Evolutionary conservation across 83 land plant genomes (phyloP).

Genomic region (Thuja plicata): DNA sequence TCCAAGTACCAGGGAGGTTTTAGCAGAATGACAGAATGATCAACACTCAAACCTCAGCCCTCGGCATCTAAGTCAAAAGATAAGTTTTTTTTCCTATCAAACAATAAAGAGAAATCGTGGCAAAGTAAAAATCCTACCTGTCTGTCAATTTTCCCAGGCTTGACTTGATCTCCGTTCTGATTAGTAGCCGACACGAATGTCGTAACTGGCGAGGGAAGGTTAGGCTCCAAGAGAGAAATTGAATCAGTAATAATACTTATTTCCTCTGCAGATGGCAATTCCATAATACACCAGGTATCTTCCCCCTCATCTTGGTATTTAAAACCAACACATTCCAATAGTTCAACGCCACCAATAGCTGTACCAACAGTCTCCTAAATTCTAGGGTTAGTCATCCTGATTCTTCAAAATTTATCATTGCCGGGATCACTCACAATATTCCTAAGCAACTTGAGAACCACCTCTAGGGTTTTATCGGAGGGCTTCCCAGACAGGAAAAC

Average conservation of each 20-base stretch:
- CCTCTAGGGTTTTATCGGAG: constrained; percentile 50
- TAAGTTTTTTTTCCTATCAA: neutral
- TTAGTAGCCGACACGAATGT: neutral
- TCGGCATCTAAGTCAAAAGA: neutral
- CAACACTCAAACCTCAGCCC: neutral
- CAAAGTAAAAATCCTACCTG: constrained; percentile 37
- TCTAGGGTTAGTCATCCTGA: constrained; percentile 78
- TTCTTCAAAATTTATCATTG: constrained; percentile 63
- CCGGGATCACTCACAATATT: constrained; percentile 68
- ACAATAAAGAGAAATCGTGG: neutral
- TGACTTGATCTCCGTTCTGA: constrained; percentile 5
- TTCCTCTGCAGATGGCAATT: constrained; percentile 39
- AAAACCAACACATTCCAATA: constrained; percentile 76
- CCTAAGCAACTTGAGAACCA: constrained; percentile 56
- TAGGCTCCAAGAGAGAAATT: constrained; percentile 41
- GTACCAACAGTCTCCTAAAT: constrained; percentile 67
- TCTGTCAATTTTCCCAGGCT: constrained; percentile 55
- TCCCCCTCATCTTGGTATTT: constrained; percentile 53
- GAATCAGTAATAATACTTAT: constrained; percentile 30
- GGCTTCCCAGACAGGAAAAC: constrained; percentile 67
- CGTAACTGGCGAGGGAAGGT: constrained; percentile 6
- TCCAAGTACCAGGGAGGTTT: neutral
- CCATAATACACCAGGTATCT: constrained; percentile 82
- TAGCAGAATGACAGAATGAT: neutral
- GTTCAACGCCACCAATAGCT: constrained; percentile 68